Evolutionary conservation across 495 filamentous ascomycete species (phyloP), one percentile per base, ranked within the genome.

Genomic region (Tuber calosporum): DNA sequence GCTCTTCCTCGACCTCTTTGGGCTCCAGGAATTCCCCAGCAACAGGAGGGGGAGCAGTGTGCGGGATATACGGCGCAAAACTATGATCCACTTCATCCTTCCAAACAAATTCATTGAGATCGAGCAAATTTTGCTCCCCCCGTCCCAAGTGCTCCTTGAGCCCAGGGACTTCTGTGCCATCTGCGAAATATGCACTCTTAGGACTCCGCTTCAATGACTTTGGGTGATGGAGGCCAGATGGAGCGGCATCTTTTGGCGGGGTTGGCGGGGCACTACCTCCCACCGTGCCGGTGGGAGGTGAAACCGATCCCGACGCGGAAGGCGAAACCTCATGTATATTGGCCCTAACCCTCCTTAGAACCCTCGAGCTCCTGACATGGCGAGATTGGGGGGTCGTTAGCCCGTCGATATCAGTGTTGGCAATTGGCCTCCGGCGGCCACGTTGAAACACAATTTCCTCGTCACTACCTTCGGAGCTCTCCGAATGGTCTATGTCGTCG

Each of bases 141-240:
- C 34, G 67, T 30, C 43, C 72, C 66, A 40, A 37, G 4, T 40
- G 66, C 4, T 69, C 73, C 37, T 72, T 45, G 4, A 71, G 68
- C 68, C 58, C 34, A 19, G 70, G 19, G 7, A 45, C 62, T n/a
- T 77, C 69, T 39, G 72, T 45, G 36, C 76, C 70, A 45, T 78
- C 76, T 48, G 67, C 48, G 36, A 78, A 78, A 73, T 78, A 78
- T 37, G 76, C 76, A 17, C 76, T 78, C 71, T 78, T 77, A 13
- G 74, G 76, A 26, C 76, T 78, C 68, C 70, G 76, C 39, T 68
- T 73, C 71, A 78, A 39, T 41, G 76, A 75, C 26, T 75, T 77
- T 11, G 76, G 76, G 22, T 78, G 76, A 68, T 78, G 76, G 34
- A 78, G 36, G 40, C 58, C 70, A 68, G 77, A 77, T 11, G 69